Percentiles rank a stretch among this genome's conserved stretches.
These are phyloP conservation scores for Cytauxzoon felis DNA, from an alignment of 169 alveolate genomes.

Conservation along the genomic window DNA sequence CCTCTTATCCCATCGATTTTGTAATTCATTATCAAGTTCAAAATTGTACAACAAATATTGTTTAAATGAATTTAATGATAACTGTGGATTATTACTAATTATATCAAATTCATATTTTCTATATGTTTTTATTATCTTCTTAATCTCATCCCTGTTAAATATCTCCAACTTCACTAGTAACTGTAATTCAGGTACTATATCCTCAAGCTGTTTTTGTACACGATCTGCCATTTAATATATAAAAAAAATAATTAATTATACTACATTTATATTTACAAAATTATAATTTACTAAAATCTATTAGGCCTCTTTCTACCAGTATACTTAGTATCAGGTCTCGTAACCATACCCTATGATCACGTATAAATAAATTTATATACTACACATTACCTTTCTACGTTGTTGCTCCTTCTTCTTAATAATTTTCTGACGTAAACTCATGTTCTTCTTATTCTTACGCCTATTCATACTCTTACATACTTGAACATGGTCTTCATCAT, in stretches of 20 bases:
- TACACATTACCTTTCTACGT: slow-evolving; percentile 73
- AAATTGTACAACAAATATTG: slow-evolving; percentile 39
- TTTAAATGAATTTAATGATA: slow-evolving; percentile 27
- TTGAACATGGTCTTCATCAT: slow-evolving; percentile 27
- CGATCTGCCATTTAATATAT: slow-evolving; percentile 44
- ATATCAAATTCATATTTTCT: slow-evolving; percentile 35
- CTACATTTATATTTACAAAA: background rate
- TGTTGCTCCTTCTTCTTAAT: slow-evolving; percentile 89
- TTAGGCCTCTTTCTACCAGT: slow-evolving; percentile 91
- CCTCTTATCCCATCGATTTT: slow-evolving; percentile 32
- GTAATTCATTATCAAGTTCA: slow-evolving; percentile 44
- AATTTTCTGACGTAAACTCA: slow-evolving; percentile 59
- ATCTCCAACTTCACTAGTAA: slow-evolving; percentile 15
- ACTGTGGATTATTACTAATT: slow-evolving; percentile 47
- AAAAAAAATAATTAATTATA: background rate
- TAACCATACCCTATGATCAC: slow-evolving; percentile 79
- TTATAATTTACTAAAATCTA: slow-evolving; percentile 56
- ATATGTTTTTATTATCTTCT: slow-evolving; percentile 21
- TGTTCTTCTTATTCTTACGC: slow-evolving; percentile 47
- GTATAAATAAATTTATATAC: background rate
- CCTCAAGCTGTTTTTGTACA: slow-evolving; percentile 62
- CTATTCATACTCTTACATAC: background rate
- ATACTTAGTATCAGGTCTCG: slow-evolving; percentile 90
- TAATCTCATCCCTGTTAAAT: slow-evolving; percentile 16
- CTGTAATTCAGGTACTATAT: slow-evolving; percentile 57